phyloP scores from a whole-genome alignment of 352 stramenopile species.

The Phytophthora tentaculata region DNA sequence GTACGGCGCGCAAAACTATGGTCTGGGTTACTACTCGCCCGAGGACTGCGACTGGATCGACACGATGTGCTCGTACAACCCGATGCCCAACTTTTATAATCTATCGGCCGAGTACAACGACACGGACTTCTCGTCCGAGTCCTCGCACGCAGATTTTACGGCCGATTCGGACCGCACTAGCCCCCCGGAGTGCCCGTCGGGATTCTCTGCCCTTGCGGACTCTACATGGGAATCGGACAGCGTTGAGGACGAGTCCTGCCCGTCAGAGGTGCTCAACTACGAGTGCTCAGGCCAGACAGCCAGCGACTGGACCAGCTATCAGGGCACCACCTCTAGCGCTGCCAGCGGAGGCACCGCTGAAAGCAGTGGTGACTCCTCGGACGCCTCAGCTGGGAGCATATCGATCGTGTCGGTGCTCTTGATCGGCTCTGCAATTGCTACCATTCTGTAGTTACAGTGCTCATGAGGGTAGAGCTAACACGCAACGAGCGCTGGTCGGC shows the following conservation, averaged over 20 bases:
- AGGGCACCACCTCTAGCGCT: conserved; percentile 36
- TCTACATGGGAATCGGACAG: conserved; percentile 43
- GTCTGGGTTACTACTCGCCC: conserved; percentile 85
- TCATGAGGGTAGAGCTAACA: background rate
- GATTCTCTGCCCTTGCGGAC: conserved; percentile 34
- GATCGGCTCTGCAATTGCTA: conserved; percentile 11
- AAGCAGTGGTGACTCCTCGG: conserved; percentile 29
- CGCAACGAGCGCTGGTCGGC: background rate
- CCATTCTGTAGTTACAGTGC: conserved; percentile 14
- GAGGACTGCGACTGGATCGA: conserved; percentile 67
- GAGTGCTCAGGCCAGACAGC: conserved; percentile 50
- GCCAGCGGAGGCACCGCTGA: conserved; percentile 32
- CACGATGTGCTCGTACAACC: conserved; percentile 65
- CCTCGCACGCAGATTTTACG: conserved; percentile 45
- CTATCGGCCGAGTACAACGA: conserved; percentile 68
- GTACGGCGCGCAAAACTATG: conserved; percentile 86
- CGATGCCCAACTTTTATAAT: conserved; percentile 82
- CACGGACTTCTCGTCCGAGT: conserved; percentile 47
- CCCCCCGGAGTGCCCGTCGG: conserved; percentile 35
- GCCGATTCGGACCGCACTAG: conserved; percentile 29
- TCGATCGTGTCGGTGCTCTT: conserved; percentile 22
- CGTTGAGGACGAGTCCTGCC: conserved; percentile 36
- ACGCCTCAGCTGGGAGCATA: conserved; percentile 20
- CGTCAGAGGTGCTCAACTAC: conserved; percentile 45
- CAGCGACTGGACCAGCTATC: conserved; percentile 53